Evolutionary conservation across 495 filamentous ascomycete species (phyloP).

Genomic region (Talaromyces borbonicus): DNA sequence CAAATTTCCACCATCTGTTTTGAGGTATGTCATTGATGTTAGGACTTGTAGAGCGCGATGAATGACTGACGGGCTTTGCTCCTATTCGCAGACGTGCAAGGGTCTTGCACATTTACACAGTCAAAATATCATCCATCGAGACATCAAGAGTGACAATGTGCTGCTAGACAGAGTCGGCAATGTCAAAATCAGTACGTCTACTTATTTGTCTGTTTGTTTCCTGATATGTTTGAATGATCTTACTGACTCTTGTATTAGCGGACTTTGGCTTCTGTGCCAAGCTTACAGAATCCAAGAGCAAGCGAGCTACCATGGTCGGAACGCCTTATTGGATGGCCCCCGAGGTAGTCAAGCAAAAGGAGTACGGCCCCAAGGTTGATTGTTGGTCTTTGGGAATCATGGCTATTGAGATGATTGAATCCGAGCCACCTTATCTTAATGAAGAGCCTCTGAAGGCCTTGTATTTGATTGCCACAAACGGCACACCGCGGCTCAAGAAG

Average conservation of each 20-base stretch:
- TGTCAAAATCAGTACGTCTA: conserved; percentile 87
- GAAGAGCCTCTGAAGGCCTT: conserved; percentile 94
- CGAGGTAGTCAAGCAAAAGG: conserved; percentile 98
- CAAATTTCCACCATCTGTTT: conserved; percentile 96
- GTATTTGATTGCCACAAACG: conserved; percentile 95
- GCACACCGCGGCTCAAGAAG: conserved; percentile 93
- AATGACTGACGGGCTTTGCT: conserved; percentile 24
- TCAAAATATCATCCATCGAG: conserved; percentile 96
- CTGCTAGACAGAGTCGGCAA: conserved; percentile 86
- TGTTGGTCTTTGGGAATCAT: conserved; percentile 99
- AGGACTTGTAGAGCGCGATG: no score
- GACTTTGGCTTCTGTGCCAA: conserved; percentile 99
- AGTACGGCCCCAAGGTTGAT: conserved; percentile 96
- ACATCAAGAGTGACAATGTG: conserved; percentile 99
- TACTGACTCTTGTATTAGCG: conserved; percentile 41
- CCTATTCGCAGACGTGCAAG: conserved; percentile 67
- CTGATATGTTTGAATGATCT: not conserved
- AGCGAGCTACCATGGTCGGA: conserved; percentile 97
- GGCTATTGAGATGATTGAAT: conserved; percentile 99
- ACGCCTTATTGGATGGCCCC: conserved; percentile 99
- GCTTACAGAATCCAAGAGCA: conserved; percentile 90
- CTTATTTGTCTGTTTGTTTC: no score
- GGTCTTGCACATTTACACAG: conserved; percentile 87
- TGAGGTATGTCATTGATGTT: conserved; percentile 50
- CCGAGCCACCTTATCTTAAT: conserved; percentile 93